Base-by-base conservation (phyloP, 2,329 filamentous ascomycete genomes). In the Magnaporthales sp. region DNA sequence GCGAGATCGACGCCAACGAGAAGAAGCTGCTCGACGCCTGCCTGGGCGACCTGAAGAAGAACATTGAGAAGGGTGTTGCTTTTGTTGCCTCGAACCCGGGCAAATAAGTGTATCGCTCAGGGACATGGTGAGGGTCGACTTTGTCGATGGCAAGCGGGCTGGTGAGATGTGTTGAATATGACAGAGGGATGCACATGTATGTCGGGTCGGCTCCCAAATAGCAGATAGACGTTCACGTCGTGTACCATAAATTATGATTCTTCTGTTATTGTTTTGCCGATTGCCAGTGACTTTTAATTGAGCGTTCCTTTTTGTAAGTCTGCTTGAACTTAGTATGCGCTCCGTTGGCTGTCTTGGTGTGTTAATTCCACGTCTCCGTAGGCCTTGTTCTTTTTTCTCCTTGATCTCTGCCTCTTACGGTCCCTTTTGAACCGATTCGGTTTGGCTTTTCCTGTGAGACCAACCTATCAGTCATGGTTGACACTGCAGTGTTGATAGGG, bases 1-100 rank as follows among this genome's bases (percentile, higher is more conserved):
- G 95, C 80, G 85, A 91, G 81, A 77, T 98, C 77, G 91, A 92
- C 76, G 87, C 88, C 74, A 83, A 88, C 80, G 95, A 99, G 90
- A 83, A 96, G 88, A 89, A 89, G 81, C 89, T 99, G 74, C 83
- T 99, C 75, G 91, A 96, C 76, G 91, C 88, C 75, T 91, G 88
- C 86, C 84, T 98, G 73, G 83, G 78, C 74, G 95, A 94, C 81
- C 86, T 95, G 79, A 91, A 91, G 86, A 91, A 90, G 87, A 97
- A 98, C 89, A 97, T 98, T 79, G 84, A 89, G 81, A 98, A 97
- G 91, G 92, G 92, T 78, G 83, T 88, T 69, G 73, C 78, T 68
- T 89, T 89, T 70, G 86, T 85, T 70, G 80, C 82, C 71, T 70
- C 79, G 69, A 88, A 87, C 84, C 86, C 86, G 72, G 80, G 80